Conservation (phyloP, 352 stramenopile genomes). For the Pythium dissimile region DNA sequence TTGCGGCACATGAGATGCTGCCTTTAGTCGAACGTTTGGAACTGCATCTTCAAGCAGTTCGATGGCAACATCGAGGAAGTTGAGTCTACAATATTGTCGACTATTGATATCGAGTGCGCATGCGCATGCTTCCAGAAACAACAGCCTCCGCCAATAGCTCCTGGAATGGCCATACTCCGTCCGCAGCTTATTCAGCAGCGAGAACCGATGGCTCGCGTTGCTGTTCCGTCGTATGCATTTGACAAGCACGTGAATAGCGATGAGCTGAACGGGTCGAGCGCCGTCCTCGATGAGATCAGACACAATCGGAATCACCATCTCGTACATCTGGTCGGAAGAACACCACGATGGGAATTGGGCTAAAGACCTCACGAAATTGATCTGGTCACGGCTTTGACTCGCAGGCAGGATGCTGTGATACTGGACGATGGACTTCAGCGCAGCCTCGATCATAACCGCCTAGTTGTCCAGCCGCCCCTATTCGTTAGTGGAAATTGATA, state of each 20-base stretch:
- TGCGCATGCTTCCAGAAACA: slow-evolving; percentile 70
- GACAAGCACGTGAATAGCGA: slow-evolving; percentile 61
- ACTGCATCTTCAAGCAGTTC: slow-evolving; percentile 72
- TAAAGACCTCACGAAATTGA: slow-evolving; percentile 62
- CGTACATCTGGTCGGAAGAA: slow-evolving; percentile 59
- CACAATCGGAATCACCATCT: slow-evolving; percentile 71
- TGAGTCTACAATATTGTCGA: slow-evolving; percentile 65
- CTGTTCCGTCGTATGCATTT: slow-evolving; percentile 70
- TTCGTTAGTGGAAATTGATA: too few species aligned
- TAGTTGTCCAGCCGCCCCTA: too few species aligned
- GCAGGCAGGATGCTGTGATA: slow-evolving; percentile 65
- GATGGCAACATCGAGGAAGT: slow-evolving; percentile 73
- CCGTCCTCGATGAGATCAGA: slow-evolving; percentile 80
- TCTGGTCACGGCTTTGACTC: slow-evolving; percentile 67
- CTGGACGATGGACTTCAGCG: slow-evolving; percentile 67
- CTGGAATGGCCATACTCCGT: slow-evolving; percentile 69
- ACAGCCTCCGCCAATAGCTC: slow-evolving; percentile 72
- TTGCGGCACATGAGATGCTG: slow-evolving; percentile 49
- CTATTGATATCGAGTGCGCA: slow-evolving; percentile 65
- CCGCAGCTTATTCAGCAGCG: slow-evolving; percentile 59
- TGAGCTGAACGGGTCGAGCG: slow-evolving; percentile 64
- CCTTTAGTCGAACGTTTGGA: slow-evolving; percentile 76
- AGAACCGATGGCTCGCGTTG: slow-evolving; percentile 61
- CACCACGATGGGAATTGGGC: slow-evolving; percentile 55
- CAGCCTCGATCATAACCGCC: slow-evolving; percentile 43